Conservation (phyloP, 1,139 yeast species). For the Spathaspora jeffriesii region DNA sequence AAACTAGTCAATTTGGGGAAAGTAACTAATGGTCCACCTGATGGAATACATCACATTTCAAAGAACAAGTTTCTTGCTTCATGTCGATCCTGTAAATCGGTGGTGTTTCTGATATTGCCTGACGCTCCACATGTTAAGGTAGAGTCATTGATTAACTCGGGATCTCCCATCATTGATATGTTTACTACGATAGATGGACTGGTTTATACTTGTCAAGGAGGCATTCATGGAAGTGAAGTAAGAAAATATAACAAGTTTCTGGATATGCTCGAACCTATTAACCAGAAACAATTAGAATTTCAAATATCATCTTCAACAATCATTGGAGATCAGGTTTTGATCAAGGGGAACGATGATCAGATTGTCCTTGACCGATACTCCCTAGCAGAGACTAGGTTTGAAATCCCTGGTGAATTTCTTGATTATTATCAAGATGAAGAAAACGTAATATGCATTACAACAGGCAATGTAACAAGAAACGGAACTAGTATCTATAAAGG, state of each 20-base stretch:
- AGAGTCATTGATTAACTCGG: slow-evolving; percentile 20
- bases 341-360: not conserved
- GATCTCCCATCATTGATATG: slow-evolving; percentile 40
- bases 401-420: not conserved
- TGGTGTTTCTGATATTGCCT: slow-evolving; percentile 30
- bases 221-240: slow-evolving; percentile 38
- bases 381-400: not conserved
- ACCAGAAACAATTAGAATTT: not conserved
- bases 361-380: not conserved
- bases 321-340: not conserved
- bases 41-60: slow-evolving; percentile 27
- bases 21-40: slow-evolving; percentile 27
- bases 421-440: not conserved
- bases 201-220: slow-evolving; percentile 38
- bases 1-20: slow-evolving; percentile 30
- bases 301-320: not conserved
- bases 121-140: slow-evolving; percentile 29
- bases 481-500: not conserved
- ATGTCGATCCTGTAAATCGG: slow-evolving; percentile 33
- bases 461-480: not conserved
- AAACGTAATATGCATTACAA: not conserved
- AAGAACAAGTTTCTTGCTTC: slow-evolving; percentile 32
- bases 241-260: slow-evolving; percentile 12
- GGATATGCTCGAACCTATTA: not conserved
- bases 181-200: slow-evolving; percentile 5